phyloP scores from a whole-genome alignment of 371 early-diverging fungal genomes.

The Furculomyces boomerangus region DNA sequence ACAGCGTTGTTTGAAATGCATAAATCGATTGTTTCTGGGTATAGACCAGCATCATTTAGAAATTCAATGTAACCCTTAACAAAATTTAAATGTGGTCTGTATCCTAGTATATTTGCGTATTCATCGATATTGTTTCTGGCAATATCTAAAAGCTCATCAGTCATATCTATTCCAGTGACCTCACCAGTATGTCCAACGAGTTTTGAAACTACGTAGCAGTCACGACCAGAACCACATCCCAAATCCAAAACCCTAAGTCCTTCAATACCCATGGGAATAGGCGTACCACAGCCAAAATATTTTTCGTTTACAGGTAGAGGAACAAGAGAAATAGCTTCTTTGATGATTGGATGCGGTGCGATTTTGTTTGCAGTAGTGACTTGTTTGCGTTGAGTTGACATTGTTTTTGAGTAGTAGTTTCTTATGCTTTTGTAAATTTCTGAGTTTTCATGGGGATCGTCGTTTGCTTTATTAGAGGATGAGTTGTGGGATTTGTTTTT shows the following conservation, averaged over 20 bases:
- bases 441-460: too few species aligned
- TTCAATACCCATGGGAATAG: conserved; percentile 27
- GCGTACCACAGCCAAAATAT: conserved; percentile 28
- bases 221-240: conserved; percentile 29
- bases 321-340: conserved; percentile 18
- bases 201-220: conserved; percentile 28
- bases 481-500: neutral
- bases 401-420: conserved; percentile 12
- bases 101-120: conserved; percentile 17
- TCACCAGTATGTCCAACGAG: conserved; percentile 25
- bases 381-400: neutral
- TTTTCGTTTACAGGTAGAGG: conserved; percentile 18
- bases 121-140: conserved; percentile 16
- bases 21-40: conserved; percentile 20
- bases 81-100: conserved; percentile 22
- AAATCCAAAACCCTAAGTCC: conserved; percentile 28
- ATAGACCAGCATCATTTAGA: conserved; percentile 19
- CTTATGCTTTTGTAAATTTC: conserved; percentile 21
- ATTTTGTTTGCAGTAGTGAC: conserved; percentile 15
- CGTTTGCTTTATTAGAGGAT: conserved; percentile 1
- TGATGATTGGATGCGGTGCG: conserved; percentile 20
- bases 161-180: conserved; percentile 29
- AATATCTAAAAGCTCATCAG: conserved; percentile 27
- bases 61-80: conserved; percentile 25
- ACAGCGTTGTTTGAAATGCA: conserved; percentile 28